Percentiles rank a stretch among this genome's conserved stretches.
These are phyloP conservation scores for Parasitella parasitica DNA, from an alignment of 371 early-diverging fungal genomes.

Conservation along the genomic window DNA sequence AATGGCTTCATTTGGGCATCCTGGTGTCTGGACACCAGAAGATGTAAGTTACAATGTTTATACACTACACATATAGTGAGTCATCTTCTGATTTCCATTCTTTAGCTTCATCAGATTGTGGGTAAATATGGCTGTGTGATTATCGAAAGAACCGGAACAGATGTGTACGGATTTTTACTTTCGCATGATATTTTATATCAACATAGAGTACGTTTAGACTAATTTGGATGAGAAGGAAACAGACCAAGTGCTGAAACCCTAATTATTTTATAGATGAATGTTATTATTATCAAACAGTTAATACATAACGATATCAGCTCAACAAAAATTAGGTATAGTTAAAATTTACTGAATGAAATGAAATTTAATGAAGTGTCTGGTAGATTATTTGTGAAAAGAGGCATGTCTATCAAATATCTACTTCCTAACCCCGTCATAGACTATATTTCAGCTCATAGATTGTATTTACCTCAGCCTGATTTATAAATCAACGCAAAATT, in stretches of 20 bases:
- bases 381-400: constrained; percentile 90
- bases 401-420: constrained; percentile 94
- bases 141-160: constrained; percentile 93
- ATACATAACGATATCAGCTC: constrained; percentile 96
- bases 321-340: constrained; percentile 88
- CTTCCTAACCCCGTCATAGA: constrained; percentile 91
- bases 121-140: constrained; percentile 94
- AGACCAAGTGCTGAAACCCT: neutral
- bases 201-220: constrained; percentile 63
- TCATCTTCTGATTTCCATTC: too few relatives aligned
- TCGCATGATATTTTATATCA: constrained; percentile 89
- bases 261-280: constrained; percentile 66
- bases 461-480: constrained; percentile 56
- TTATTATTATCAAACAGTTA: constrained; percentile 91
- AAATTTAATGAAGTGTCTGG: neutral
- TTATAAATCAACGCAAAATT: neutral
- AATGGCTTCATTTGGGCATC: constrained; percentile 92
- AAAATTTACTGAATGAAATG: too few relatives aligned
- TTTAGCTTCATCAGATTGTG: constrained; percentile 88
- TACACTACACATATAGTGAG: too few relatives aligned
- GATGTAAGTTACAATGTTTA: constrained; percentile 90
- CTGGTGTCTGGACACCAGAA: constrained; percentile 86
- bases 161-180: constrained; percentile 89
- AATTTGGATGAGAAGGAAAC: neutral
- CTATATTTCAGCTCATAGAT: constrained; percentile 78